A percentile compares a stretch with the other conserved stretches of the same genome.
These are phyloP conservation scores for Chlorencoelia australis DNA, from an alignment of 2,329 filamentous ascomycete genomes.

Conservation along the genomic window DNA sequence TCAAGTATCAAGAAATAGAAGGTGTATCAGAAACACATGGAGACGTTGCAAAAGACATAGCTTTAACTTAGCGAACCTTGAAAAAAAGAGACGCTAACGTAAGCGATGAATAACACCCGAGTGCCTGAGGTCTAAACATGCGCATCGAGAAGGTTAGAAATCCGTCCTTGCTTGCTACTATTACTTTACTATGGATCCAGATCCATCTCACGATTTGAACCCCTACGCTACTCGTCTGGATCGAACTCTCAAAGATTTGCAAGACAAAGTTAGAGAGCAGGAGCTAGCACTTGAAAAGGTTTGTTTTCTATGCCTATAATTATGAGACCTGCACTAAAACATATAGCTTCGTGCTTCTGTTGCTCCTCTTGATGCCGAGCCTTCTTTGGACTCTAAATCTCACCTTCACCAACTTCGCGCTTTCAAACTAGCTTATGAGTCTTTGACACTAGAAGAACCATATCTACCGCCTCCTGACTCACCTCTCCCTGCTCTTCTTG, in stretches of 20 bases:
- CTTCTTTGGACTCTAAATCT: constrained; percentile 25
- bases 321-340: constrained; percentile 5
- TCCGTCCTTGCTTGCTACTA: too few relatives aligned
- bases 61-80: too few relatives aligned
- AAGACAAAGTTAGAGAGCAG: constrained; percentile 45
- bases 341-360: constrained; percentile 22
- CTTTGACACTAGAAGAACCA: constrained; percentile 49
- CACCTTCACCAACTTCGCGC: constrained; percentile 37
- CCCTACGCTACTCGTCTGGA: constrained; percentile 48
- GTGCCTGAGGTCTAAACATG: constrained; percentile 7
- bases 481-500: constrained; percentile 59
- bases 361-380: constrained; percentile 16
- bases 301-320: constrained; percentile 1
- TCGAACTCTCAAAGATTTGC: constrained; percentile 57
- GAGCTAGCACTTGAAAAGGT: constrained; percentile 41
- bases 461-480: constrained; percentile 59
- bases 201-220: constrained; percentile 28
- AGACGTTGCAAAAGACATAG: too few relatives aligned
- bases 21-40: too few relatives aligned
- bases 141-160: constrained; percentile 7
- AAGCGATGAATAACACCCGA: too few relatives aligned
- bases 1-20: too few relatives aligned
- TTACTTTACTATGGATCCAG: too few relatives aligned
- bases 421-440: constrained; percentile 56
- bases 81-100: neutral